Evolutionary conservation across 2,329 filamentous ascomycete species (phyloP), one percentile per base, ranked within the genome.

Genomic region (Hypoxylon rubiginosum): DNA sequence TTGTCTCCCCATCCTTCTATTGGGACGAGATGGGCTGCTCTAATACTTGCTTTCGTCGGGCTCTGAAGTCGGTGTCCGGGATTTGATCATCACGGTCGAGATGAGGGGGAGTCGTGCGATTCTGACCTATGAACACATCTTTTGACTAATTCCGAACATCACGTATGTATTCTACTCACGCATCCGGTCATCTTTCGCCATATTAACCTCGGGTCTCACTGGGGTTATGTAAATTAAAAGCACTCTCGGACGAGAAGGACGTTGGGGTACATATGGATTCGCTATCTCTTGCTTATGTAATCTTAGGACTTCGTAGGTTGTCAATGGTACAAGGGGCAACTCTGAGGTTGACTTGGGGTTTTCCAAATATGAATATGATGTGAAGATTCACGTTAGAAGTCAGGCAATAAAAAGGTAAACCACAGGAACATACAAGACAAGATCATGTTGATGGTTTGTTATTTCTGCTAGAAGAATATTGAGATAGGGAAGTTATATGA

Each of bases 41-140:
- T 52, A 58, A 59, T 66, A 59, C 53, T 17, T 11, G 32, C 45
- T 1, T 8, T 13, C 19, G 26, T 68, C 66, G 62, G 66, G 62
- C 53, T 68, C 66, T 68, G 66, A 52, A 3, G 17, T 66, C 59
- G 66, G 66, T 21, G 51, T 53, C 62, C 56, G 66, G 66, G 66
- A 68, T 68, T 68, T 68, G 66, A 39, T 66, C 36, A 15, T 15
- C 21, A 50, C 5, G 39, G 17, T n/a, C 15, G 39, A 43, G 39
- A 63, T 58, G 66, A 66, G 66, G 62, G 65, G 66, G 45, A 51
- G 55, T 63, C 24, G 66, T 51, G 62, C 60, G 55, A 55, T 68
- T 24, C 51, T 17, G 58, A 52, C 61, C 30, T 64, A 58, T 64
- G 36, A 50, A 49, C 9, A 32, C n/a, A 6, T 4, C 24, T 11